These are phyloP conservation scores for Cnidoscolus chayamansa DNA, from an alignment of 441 rosid species.

Conservation along the genomic window DNA sequence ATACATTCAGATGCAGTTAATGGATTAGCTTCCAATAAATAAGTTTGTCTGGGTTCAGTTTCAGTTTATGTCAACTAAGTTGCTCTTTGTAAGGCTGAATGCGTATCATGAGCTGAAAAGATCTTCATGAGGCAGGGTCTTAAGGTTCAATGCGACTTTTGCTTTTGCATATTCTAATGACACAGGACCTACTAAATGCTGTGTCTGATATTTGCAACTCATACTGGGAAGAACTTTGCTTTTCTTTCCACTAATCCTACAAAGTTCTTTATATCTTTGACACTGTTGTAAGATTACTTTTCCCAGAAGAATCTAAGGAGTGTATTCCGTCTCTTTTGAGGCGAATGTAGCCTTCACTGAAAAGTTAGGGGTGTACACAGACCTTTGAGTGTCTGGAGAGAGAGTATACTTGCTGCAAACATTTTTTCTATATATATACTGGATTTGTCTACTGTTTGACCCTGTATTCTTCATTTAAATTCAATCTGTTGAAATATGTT, in stretches of 20 bases:
- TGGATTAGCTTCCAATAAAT: neutral
- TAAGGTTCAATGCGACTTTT: neutral
- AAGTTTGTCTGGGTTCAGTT: neutral
- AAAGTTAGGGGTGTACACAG: too few relatives aligned
- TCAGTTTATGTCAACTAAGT: neutral
- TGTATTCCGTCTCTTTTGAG: neutral
- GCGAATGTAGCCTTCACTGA: too few relatives aligned
- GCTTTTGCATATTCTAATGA: neutral
- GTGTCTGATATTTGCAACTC: neutral
- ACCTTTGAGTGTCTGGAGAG: too few relatives aligned
- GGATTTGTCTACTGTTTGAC: neutral
- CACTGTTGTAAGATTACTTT: neutral
- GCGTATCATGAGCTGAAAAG: neutral
- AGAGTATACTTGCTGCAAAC: too few relatives aligned
- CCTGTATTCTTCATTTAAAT: neutral
- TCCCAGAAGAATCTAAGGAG: neutral
- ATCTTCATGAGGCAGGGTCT: neutral
- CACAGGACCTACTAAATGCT: too few relatives aligned
- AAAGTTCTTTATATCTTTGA: neutral
- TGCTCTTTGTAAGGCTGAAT: neutral
- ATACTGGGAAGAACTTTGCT: neutral
- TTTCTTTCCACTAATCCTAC: neutral
- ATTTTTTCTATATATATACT: neutral
- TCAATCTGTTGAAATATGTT: neutral
- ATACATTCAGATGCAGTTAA: neutral